Evolutionary conservation across 2,329 filamentous ascomycete species (phyloP), one percentile per base, ranked within the genome.

Genomic region (Fusarium anguioides): DNA sequence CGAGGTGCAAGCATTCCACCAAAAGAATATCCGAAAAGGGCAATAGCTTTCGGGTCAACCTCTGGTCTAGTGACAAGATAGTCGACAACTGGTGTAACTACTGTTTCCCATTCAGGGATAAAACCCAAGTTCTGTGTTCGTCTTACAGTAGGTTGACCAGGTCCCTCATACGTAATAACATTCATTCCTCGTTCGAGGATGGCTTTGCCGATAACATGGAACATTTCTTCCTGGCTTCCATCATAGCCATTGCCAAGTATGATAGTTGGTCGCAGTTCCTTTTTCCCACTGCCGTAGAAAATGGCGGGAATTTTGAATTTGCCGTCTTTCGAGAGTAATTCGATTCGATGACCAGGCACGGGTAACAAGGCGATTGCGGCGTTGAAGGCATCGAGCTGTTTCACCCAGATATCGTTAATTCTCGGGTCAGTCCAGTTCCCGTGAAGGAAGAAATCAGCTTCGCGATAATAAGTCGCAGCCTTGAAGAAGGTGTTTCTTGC

Each of bases 111-210:
- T 18, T 82, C 75, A 1, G 74, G 75, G 31, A 81, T 81, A 66
- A 83, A 84, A 6, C 78, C 80, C 2, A 82, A 44, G 11, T 75
- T 66, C 35, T 84, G 79, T 0, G 78, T 53, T 2, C 82, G 77
- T 15, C 79, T 76, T 2, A 81, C 77, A 2, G 74, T 78, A 4
- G 76, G 75, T 60, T 84, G 81, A 0, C 81, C 82, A 0, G 81
- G 82, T 0, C 82, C 82, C 44, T 84, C 82, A 60, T 81, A 84
- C 1, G 78, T 78, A 15, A 83, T 75, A 37, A 76, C 74, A 50
- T 83, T 82, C 65, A 74, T 81, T 8, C 81, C 82, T 1, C 81
- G 76, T 23, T 75, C 74, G 6, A 82, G 61, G 2, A 76, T 78
- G 0, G 76, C 63, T 12, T 70, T 66, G n/a, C 75, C 80, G 18